Base-by-base conservation (phyloP, 306 rosid species). In the Trifolium dubium region DNA sequence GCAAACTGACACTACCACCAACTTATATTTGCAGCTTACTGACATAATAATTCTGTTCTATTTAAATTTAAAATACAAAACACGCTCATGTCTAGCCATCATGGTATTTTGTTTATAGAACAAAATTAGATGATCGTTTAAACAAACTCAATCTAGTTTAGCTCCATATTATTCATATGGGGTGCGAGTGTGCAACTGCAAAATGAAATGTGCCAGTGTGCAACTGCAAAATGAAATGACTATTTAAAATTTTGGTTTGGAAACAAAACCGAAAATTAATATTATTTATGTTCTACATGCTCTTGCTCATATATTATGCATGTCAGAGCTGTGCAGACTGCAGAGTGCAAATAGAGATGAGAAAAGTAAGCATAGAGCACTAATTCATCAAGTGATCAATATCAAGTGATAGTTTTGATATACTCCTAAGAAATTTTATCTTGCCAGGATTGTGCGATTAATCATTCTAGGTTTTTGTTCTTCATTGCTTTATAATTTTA, bases 111-210 rank as follows among this genome's bases (percentile, higher is more conserved):
- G 49, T 43, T 54, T 15, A 62, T 40, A 63, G 49, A 78, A 71
- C 70, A 51, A 63, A 63, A 10, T 55, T 64, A 65, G 64, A 72
- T 14, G 49, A 71, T 44, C 10, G 13, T 58, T 43, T 34, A 53
- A 65, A n/a, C 65, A 34, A 53, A 64, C 66, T 50, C 73, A 64
- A 75, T 51, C 43, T 39, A 64, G 31, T 65, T 32, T 18, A 65
- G 66, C 72, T 65, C 44, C 46, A 64, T 53, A 44, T n/a, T 75
- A 23, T 75, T 75, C 71, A 73, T 13, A 11, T 19, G 46, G 15
- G 15, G 67, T 23, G 32, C 51, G 32, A 54, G 31, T 54, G 32
- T 19, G 61, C 61, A 74, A 37, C 61, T 49, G 19, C 63, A 64
- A 31, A 71, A 71, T 49, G 32, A 47, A 41, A 53, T 41, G 47